Base-by-base conservation (phyloP, 768 basidiomycete genomes). In the Calocera cornea region DNA sequence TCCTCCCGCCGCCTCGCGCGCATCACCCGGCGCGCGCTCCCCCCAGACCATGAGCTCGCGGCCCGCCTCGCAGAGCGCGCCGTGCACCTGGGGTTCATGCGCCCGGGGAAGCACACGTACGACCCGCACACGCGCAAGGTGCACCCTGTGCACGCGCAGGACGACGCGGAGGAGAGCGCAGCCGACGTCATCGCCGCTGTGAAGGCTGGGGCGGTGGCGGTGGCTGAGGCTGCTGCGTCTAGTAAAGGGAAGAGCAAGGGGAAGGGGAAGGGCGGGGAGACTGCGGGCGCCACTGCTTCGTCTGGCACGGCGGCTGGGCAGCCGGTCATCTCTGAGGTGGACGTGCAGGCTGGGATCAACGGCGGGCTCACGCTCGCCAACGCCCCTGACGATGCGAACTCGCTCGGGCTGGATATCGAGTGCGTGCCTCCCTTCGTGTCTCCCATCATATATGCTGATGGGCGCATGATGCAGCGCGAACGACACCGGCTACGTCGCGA, bases 321-420 rank as follows among this genome's bases (percentile, higher is more conserved):
- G 17, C 27, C 65, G 29, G 34, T 80, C 1, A 76, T 81, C 71
- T 75, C 76, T 40, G 50, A 74, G 1, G 65, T 78, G 41, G 79
- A 78, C 47, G 72, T 79, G 38, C 70, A 77, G 22, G 83, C 80
- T 2, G 73, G 75, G 1, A 65, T 34, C 0, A 71, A 74, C 34
- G 74, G 77, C 34, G 73, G 76, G 29, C 76, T 89, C 34, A 82
- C 84, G 3, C 19, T 64, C 2, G 80, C 82, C 17, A 77, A 76
- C 64, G 49, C 72, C 14, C 81, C 83, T 29, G 76, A 81, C 22
- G 73, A 78, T 17, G 74, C 72, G 69, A 78, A 87, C 73, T 83
- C 88, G 41, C 78, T 90, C 41, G 87, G 86, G 7, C 79, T 91
- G 65, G 80, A 84, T 72, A 89, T 91, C 66, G 84, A 89, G 83